Evolutionary conservation across 1,284 basidiomycete genomes (phyloP).

Genomic region (Ganoderma resinaceum): DNA sequence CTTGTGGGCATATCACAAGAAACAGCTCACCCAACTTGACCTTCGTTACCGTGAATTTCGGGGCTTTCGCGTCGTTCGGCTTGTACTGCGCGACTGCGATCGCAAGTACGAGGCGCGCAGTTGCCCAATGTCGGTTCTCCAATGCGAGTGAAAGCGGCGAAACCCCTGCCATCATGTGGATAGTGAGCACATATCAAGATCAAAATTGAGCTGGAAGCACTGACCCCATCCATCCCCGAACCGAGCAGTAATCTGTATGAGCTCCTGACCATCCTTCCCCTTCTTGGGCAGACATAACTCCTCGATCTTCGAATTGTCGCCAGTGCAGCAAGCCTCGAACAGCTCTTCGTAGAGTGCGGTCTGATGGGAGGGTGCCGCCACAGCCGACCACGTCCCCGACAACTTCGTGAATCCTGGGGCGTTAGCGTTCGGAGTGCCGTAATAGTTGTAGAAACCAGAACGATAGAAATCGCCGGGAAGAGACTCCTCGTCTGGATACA

Average conservation of each 20-base stretch:
- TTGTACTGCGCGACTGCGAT: slow-evolving; percentile 61
- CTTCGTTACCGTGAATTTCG: slow-evolving; percentile 41
- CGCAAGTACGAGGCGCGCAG: slow-evolving; percentile 58
- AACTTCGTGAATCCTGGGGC: slow-evolving; percentile 10
- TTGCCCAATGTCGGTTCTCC: slow-evolving; percentile 55
- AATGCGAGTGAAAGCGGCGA: slow-evolving; percentile 57
- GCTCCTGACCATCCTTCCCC: slow-evolving; percentile 33
- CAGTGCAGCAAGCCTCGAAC: slow-evolving; percentile 58
- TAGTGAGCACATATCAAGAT: background rate
- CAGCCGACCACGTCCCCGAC: background rate
- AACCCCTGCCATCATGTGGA: slow-evolving; percentile 32
- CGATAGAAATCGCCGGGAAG: slow-evolving; percentile 8
- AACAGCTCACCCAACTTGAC: slow-evolving; percentile 45
- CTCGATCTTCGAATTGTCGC: slow-evolving; percentile 56
- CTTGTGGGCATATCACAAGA: background rate
- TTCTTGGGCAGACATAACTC: slow-evolving; percentile 55
- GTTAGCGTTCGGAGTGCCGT: background rate
- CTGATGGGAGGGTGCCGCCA: slow-evolving; percentile 32
- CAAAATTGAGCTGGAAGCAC: background rate
- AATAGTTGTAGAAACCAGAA: background rate
- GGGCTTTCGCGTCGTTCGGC: slow-evolving; percentile 41
- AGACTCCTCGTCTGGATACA: slow-evolving; percentile 42
- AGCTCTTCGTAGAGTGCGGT: slow-evolving; percentile 53
- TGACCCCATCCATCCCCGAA: slow-evolving; percentile 14
- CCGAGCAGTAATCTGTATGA: slow-evolving; percentile 49